These are phyloP conservation scores for Petasospora fabianii DNA, from an alignment of 1,139 yeast genomes.

Conservation along the genomic window DNA sequence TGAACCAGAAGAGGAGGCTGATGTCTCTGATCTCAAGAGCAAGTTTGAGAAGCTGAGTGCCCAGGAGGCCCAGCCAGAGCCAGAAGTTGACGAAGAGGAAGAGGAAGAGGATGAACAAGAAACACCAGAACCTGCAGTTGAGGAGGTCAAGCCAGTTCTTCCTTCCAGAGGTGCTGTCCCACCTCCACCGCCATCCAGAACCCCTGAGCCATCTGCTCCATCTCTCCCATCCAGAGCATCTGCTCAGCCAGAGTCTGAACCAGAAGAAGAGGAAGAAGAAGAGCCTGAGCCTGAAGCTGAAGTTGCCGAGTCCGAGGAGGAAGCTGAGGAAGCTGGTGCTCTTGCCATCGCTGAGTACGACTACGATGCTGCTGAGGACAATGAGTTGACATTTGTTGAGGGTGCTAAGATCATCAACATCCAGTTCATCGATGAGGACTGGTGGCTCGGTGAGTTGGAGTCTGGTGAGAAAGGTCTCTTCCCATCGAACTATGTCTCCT, in stretches of 20 bases:
- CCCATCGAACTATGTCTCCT: constrained; percentile 82
- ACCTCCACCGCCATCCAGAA: constrained; percentile 15
- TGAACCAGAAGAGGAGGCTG: constrained; percentile 26
- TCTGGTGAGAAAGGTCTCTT: constrained; percentile 78
- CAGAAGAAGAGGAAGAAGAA: constrained; percentile 21
- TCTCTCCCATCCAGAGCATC: constrained; percentile 24
- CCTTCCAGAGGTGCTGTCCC: constrained; percentile 12
- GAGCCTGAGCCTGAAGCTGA: constrained; percentile 33
- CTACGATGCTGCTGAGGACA: constrained; percentile 86
- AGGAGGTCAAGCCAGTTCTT: constrained; percentile 17
- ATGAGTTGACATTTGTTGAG: constrained; percentile 78
- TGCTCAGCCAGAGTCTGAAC: constrained; percentile 22
- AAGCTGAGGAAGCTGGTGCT: constrained; percentile 9
- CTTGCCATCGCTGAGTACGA: constrained; percentile 79
- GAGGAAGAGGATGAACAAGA: constrained; percentile 19
- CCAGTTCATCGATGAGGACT: constrained; percentile 88
- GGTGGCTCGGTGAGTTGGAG: constrained; percentile 87
- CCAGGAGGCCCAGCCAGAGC: constrained; percentile 27
- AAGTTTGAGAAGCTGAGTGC: constrained; percentile 33
- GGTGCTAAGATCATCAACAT: constrained; percentile 80
- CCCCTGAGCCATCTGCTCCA: constrained; percentile 35
- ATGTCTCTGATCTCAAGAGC: constrained; percentile 32
- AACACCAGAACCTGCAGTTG: no score
- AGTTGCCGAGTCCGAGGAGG: constrained; percentile 18
- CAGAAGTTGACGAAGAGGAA: constrained; percentile 18